phyloP scores from a whole-genome alignment of 352 stramenopile species.

The Globisporangium nodosum region DNA sequence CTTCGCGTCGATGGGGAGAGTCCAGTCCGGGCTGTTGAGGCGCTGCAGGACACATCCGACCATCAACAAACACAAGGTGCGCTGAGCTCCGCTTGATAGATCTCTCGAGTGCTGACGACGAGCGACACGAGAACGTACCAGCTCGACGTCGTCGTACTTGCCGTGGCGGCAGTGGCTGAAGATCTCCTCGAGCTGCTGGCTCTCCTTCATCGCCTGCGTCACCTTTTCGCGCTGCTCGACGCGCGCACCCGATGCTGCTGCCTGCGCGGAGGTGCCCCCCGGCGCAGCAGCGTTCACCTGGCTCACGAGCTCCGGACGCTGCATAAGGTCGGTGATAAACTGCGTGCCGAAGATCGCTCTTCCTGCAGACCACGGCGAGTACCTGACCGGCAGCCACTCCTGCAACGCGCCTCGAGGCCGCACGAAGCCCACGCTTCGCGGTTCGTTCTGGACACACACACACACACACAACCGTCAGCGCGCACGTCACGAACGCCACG shows the following conservation, averaged over 20 bases:
- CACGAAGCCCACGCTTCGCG: constrained; percentile 82
- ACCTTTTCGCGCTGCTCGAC: constrained; percentile 67
- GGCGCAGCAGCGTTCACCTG: constrained; percentile 3
- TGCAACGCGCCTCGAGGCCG: constrained; percentile 75
- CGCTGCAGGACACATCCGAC: constrained; percentile 28
- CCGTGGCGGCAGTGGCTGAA: constrained; percentile 88
- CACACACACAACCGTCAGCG: constrained; percentile 1
- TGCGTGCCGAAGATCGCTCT: constrained; percentile 51
- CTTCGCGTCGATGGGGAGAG: constrained; percentile 87
- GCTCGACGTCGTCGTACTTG: constrained; percentile 86
- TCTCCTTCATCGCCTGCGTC: constrained; percentile 78
- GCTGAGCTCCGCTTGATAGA: constrained; percentile 7
- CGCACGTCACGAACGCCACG: background rate
- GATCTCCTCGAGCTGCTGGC: constrained; percentile 85
- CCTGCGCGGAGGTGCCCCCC: constrained; percentile 3
- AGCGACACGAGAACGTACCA: constrained; percentile 23
- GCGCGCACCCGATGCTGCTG: constrained; percentile 13
- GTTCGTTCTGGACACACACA: constrained; percentile 53
- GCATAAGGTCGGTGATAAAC: constrained; percentile 62
- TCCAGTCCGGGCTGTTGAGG: constrained; percentile 89
- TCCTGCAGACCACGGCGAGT: constrained; percentile 89
- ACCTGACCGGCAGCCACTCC: constrained; percentile 88
- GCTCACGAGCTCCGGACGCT: constrained; percentile 40
- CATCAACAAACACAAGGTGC: background rate
- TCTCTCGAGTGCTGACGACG: constrained; percentile 4